phyloP scores from a whole-genome alignment of 1,284 basidiomycete species.

The Microbotryum scabiosae region DNA sequence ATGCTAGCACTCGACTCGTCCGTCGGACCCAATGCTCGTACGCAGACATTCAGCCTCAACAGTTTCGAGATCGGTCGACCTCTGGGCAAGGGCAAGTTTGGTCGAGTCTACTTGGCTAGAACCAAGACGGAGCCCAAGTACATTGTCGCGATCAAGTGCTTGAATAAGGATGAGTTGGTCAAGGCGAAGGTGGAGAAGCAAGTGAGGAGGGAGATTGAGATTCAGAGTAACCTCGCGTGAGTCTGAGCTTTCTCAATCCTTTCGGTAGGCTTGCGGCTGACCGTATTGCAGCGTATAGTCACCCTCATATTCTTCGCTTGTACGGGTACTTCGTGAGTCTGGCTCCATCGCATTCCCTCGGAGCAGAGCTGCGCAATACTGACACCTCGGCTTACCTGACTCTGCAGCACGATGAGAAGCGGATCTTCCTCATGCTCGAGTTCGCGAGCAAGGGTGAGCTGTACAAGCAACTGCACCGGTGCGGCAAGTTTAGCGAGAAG shows the following conservation, averaged over 20 bases:
- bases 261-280: background rate
- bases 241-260: conserved; percentile 14
- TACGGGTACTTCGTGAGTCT: conserved; percentile 77
- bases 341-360: too few relatives aligned
- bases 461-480: conserved; percentile 86
- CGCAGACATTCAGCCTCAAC: conserved; percentile 61
- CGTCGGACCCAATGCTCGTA: conserved; percentile 11
- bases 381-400: background rate
- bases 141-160: conserved; percentile 92
- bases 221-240: conserved; percentile 82
- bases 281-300: conserved; percentile 46
- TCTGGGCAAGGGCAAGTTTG: conserved; percentile 97
- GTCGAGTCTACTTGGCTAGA: conserved; percentile 95
- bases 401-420: conserved; percentile 71
- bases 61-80: conserved; percentile 92
- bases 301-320: conserved; percentile 86
- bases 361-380: too few relatives aligned
- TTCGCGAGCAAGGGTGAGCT: conserved; percentile 93
- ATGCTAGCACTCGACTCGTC: background rate
- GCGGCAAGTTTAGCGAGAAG: conserved; percentile 77
- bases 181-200: conserved; percentile 83
- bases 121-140: conserved; percentile 80
- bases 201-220: conserved; percentile 94
- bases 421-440: conserved; percentile 96
- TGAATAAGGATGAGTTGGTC: conserved; percentile 94